Evolutionary conservation across 2,329 filamentous ascomycete genomes (phyloP).

Genomic region (Amylocarpus encephaloides): DNA sequence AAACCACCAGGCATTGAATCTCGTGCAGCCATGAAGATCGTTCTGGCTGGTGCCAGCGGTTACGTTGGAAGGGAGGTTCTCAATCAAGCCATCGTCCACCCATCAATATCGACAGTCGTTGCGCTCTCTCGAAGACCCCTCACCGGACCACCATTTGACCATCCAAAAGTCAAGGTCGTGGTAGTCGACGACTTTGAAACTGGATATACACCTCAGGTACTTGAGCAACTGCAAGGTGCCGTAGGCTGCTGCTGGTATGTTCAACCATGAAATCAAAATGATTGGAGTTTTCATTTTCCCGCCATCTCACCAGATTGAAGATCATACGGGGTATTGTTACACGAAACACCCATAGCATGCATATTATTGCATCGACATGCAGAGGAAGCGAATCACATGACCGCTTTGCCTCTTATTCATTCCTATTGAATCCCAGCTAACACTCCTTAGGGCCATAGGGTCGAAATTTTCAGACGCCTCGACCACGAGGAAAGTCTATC

Average conservation of each 20-base stretch:
- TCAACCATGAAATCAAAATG: not conserved
- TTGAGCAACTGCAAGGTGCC: not conserved
- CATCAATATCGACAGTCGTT: slow-evolving; percentile 26
- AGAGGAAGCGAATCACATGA: no score
- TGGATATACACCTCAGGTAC: slow-evolving; percentile 1
- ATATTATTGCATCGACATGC: no score
- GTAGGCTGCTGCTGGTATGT: slow-evolving; percentile 2
- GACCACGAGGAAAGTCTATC: slow-evolving; percentile 4
- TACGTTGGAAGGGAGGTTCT: slow-evolving; percentile 33
- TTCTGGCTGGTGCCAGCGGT: slow-evolving; percentile 30
- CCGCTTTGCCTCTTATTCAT: not conserved
- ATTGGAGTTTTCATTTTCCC: no score
- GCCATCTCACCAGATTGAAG: no score
- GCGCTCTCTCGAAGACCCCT: slow-evolving; percentile 22
- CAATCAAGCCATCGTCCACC: slow-evolving; percentile 28
- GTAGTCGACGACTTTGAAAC: not conserved
- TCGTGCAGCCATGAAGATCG: slow-evolving; percentile 29
- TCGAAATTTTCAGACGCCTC: slow-evolving; percentile 9
- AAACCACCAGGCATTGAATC: not conserved
- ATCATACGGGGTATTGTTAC: no score
- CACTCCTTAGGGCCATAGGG: slow-evolving; percentile 2
- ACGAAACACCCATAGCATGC: no score
- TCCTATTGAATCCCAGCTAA: not conserved
- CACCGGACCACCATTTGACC: not conserved
- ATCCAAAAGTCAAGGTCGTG: not conserved